Evolutionary conservation across 805 yeast genomes (phyloP).

Genomic region (Suhomyces sp.): DNA sequence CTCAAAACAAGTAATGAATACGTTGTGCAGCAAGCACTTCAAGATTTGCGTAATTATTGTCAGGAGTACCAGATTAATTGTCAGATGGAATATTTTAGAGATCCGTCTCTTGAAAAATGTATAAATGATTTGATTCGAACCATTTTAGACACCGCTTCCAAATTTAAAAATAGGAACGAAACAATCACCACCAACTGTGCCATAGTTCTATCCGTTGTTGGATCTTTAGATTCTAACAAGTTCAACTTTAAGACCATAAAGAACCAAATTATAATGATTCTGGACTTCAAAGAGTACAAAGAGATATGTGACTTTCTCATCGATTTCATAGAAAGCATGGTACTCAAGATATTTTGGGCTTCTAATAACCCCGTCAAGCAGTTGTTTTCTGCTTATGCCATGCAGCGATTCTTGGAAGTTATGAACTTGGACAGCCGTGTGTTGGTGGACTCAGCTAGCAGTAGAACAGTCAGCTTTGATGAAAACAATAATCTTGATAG

Average conservation of each 20-base stretch:
- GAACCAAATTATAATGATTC: slow-evolving; percentile 48
- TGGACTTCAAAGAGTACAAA: slow-evolving; percentile 57
- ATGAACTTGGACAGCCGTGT: slow-evolving; percentile 41
- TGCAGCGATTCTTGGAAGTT: slow-evolving; percentile 78
- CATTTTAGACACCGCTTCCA: slow-evolving; percentile 54
- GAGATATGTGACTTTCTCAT: slow-evolving; percentile 68
- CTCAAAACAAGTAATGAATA: slow-evolving; percentile 61
- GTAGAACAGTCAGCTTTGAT: slow-evolving; percentile 6
- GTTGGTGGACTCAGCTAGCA: not conserved
- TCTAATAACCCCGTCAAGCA: slow-evolving; percentile 85
- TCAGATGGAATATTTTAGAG: slow-evolving; percentile 41
- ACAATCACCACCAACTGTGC: slow-evolving; percentile 61
- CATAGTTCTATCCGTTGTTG: slow-evolving; percentile 69
- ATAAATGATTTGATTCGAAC: slow-evolving; percentile 50
- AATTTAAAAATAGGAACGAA: slow-evolving; percentile 47
- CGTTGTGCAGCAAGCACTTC: slow-evolving; percentile 70
- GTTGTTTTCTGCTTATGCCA: slow-evolving; percentile 76
- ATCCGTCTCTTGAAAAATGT: slow-evolving; percentile 23
- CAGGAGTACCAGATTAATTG: slow-evolving; percentile 48
- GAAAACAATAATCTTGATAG: slow-evolving; percentile 16
- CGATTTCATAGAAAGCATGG: slow-evolving; percentile 59
- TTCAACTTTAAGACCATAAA: slow-evolving; percentile 44
- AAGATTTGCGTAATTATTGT: slow-evolving; percentile 57
- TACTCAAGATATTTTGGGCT: slow-evolving; percentile 87
- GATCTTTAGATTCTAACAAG: slow-evolving; percentile 67